Evolutionary conservation across 2,329 filamentous ascomycete species (phyloP).

Genomic region (Epichloe gansuensis): DNA sequence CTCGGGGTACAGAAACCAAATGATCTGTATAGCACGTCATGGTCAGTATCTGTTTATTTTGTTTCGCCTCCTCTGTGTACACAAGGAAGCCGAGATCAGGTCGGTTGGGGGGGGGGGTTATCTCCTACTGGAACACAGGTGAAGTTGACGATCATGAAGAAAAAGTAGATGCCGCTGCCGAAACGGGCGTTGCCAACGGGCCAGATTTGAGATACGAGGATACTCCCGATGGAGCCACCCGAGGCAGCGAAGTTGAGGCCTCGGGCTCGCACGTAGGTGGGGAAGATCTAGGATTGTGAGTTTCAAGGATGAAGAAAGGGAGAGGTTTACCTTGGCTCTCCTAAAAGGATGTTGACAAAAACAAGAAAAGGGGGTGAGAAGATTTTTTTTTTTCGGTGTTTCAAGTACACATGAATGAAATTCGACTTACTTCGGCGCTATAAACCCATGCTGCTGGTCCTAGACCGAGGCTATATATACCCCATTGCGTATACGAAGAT

Average conservation of each 20-base stretch:
- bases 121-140: constrained; percentile 8
- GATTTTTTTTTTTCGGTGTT: background rate
- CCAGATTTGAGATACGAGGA: constrained; percentile 42
- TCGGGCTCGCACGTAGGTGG: constrained; percentile 40
- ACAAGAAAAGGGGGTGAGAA: background rate
- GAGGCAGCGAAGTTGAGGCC: constrained; percentile 43
- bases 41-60: background rate
- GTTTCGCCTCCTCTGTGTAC: background rate
- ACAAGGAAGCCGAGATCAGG: no score
- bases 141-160: constrained; percentile 32
- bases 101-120: no score
- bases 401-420: background rate
- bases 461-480: constrained; percentile 45
- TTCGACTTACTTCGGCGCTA: constrained; percentile 34
- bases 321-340: no score
- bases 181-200: constrained; percentile 37
- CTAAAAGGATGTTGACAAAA: background rate
- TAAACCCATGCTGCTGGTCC: constrained; percentile 47
- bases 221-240: constrained; percentile 40
- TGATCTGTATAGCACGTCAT: constrained; percentile 16
- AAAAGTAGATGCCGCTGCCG: constrained; percentile 41
- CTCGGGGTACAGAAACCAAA: constrained; percentile 31
- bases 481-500: constrained; percentile 47
- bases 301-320: background rate
- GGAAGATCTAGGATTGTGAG: constrained; percentile 32